Conservation (phyloP, 768 basidiomycete species). For the Boletus bicolor region DNA sequence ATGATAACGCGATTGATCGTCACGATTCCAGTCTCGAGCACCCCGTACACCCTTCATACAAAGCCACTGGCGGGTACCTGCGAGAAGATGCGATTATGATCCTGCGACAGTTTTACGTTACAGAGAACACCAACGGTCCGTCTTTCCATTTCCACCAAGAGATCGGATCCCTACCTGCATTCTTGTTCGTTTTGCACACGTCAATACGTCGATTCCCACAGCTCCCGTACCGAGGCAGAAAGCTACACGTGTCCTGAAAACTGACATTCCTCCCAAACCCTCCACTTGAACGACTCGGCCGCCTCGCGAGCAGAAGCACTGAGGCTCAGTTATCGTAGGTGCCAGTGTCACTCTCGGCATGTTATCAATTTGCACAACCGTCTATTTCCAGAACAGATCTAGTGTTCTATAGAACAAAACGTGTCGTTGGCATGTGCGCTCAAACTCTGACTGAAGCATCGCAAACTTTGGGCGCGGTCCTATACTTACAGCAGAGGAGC, state of each 20-base stretch:
- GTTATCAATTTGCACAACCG: background rate
- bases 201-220: slow-evolving; percentile 32
- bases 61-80: slow-evolving; percentile 70
- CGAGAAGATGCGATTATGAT: slow-evolving; percentile 87
- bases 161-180: background rate
- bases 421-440: background rate
- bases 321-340: background rate
- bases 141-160: background rate
- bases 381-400: background rate
- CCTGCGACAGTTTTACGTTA: slow-evolving; percentile 84
- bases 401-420: background rate
- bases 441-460: background rate
- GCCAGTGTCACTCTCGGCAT: background rate
- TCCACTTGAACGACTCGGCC: slow-evolving; percentile 3
- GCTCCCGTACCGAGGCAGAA: slow-evolving; percentile 92
- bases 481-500: background rate
- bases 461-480: background rate
- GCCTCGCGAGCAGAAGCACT: background rate
- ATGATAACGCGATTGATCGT: background rate
- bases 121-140: slow-evolving; percentile 88
- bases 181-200: slow-evolving; percentile 6
- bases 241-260: slow-evolving; percentile 79
- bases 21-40: slow-evolving; percentile 54
- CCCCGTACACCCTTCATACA: slow-evolving; percentile 71
- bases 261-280: slow-evolving; percentile 49